phyloP scores from a whole-genome alignment of 106 monocot genomes.

The Acorus calamus region DNA sequence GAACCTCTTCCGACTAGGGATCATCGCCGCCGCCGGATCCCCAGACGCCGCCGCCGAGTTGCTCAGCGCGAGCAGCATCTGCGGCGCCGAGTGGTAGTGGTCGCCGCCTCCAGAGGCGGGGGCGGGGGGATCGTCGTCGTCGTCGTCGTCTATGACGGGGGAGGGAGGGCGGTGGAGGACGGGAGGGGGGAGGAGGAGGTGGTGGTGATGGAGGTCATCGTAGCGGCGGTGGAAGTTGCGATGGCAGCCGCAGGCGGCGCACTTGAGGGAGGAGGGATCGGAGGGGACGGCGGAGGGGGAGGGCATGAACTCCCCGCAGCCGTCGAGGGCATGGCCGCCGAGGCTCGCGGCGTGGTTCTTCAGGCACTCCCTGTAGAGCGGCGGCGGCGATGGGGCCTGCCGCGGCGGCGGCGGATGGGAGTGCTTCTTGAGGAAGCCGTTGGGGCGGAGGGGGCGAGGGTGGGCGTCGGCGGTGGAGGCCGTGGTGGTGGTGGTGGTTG shows the following conservation, averaged over 20 bases:
- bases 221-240: background rate
- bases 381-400: background rate
- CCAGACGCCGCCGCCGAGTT: background rate
- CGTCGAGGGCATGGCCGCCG: constrained; percentile 72
- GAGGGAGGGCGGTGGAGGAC: background rate
- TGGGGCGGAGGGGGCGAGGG: constrained; percentile 13
- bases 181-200: background rate
- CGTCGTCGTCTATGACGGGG: background rate
- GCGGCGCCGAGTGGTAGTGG: constrained; percentile 23
- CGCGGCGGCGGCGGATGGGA: background rate
- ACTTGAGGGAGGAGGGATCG: constrained; percentile 37
- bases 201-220: background rate
- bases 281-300: constrained; percentile 16
- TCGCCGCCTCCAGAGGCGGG: constrained; percentile 2
- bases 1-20: constrained; percentile 36
- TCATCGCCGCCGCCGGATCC: constrained; percentile 1
- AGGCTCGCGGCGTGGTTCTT: constrained; percentile 73
- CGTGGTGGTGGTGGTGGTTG: no score
- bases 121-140: constrained; percentile 3
- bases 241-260: background rate
- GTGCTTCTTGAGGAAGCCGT: constrained; percentile 27
- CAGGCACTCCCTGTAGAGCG: constrained; percentile 47
- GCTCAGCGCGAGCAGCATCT: constrained; percentile 65
- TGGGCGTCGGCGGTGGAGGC: no score
- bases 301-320: constrained; percentile 68